Evolutionary conservation across 1,139 yeast species (phyloP).

Genomic region (Candida tropicalis): DNA sequence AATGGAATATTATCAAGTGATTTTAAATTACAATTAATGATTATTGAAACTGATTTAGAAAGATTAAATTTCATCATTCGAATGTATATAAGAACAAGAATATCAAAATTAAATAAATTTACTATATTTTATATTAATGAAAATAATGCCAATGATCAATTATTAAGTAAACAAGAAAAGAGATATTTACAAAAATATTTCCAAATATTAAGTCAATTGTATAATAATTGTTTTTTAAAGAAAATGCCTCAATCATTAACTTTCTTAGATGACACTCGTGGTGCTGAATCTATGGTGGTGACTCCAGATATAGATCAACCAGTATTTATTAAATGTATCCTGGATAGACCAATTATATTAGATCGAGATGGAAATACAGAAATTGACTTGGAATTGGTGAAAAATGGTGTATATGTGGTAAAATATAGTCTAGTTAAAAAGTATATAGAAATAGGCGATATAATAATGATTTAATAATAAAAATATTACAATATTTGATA

Average conservation of each 20-base stretch:
- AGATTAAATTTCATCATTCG: conserved; percentile 79
- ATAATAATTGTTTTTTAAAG: conserved; percentile 66
- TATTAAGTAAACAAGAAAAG: conserved; percentile 61
- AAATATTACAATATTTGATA: conserved; percentile 7
- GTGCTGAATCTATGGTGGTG: conserved; percentile 77
- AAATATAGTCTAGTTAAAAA: conserved; percentile 58
- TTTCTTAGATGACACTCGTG: conserved; percentile 74
- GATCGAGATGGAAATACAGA: conserved; percentile 18
- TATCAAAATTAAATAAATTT: conserved; percentile 71
- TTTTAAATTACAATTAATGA: conserved; percentile 76
- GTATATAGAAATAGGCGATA: conserved; percentile 44
- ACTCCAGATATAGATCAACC: conserved; percentile 75
- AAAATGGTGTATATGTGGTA: conserved; percentile 76
- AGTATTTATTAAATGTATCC: conserved; percentile 67
- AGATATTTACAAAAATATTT: conserved; percentile 66
- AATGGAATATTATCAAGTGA: conserved; percentile 52
- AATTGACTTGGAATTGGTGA: conserved; percentile 63
- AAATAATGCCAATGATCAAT: conserved; percentile 23
- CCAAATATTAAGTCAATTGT: conserved; percentile 62
- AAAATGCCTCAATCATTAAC: conserved; percentile 70
- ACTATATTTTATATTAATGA: conserved; percentile 55
- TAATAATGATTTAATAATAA: conserved; percentile 32
- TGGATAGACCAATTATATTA: conserved; percentile 29
- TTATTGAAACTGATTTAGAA: conserved; percentile 91
- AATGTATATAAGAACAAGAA: conserved; percentile 75